Evolutionary conservation across 83 land plant species (phyloP), one percentile per base, ranked within the genome.

Genomic region (Picea mariana): DNA sequence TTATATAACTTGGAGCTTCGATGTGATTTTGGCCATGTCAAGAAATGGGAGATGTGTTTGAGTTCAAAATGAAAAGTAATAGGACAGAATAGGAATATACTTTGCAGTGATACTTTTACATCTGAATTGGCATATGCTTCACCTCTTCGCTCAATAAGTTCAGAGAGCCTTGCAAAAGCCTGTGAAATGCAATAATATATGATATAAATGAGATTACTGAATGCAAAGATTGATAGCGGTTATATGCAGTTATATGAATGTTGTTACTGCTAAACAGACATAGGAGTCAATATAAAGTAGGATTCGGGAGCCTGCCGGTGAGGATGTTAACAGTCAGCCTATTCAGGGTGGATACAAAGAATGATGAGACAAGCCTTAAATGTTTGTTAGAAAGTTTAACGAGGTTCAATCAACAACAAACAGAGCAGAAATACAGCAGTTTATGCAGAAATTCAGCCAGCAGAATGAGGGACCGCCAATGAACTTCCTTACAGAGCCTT

Each of bases 51-150:
- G 55, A 20, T 72, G 17, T 16, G 2, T 73, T n/a, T 18, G 47
- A 73, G 24, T 44, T 38, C 17, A 24, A 7, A 69, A 40, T 44
- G 42, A 62, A 34, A 77, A 34, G 65, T 6, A 62, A 42, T 38
- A 23, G 42, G 12, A 18, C n/a, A 21, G 71, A 26, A 80, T 18
- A 34, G 81, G 18, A 4, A 75, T 88, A 38, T 92, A 92, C 92
- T 59, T 85, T 92, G 87, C 24, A 89, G 84, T 67, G 85, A 89
- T 77, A 92, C 94, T 77, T 72, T 89, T 15, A 83, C 86, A 82
- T 89, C 81, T 9, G 94, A 91, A 49, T 87, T 89, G 16, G 85
- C 83, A 88, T 92, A 92, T 69, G 87, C 90, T 58, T 85, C 84
- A 77, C 83, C 83, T 79, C 94, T 83, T 78, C 88, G 84, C 79